phyloP scores from a whole-genome alignment of 805 yeast genomes.

The Ogataea pignaliae region DNA sequence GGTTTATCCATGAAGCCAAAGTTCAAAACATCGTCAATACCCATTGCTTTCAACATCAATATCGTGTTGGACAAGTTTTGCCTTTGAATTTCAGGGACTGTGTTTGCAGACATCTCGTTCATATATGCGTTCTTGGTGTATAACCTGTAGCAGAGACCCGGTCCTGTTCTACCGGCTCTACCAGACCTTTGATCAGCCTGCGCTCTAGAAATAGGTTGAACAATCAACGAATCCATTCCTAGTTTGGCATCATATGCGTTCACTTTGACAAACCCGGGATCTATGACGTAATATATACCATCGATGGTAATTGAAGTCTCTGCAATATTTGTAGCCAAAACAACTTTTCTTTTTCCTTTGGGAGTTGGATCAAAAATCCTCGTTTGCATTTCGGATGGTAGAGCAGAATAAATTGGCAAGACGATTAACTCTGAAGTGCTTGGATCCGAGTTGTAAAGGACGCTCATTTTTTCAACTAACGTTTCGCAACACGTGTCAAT shows the following conservation, averaged over 20 bases:
- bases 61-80: conserved; percentile 82
- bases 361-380: conserved; percentile 90
- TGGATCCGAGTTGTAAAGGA: conserved; percentile 45
- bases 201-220: conserved; percentile 88
- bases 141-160: conserved; percentile 90
- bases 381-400: conserved; percentile 88
- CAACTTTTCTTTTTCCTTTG: conserved; percentile 75
- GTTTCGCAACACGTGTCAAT: conserved; percentile 86
- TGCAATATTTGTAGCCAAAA: conserved; percentile 93
- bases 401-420: conserved; percentile 84
- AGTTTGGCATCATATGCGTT: conserved; percentile 82
- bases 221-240: conserved; percentile 85
- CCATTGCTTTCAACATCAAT: conserved; percentile 85
- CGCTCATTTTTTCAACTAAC: conserved; percentile 57
- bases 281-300: conserved; percentile 86
- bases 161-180: conserved; percentile 96
- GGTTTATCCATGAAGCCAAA: conserved; percentile 96
- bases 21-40: conserved; percentile 69
- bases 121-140: conserved; percentile 79
- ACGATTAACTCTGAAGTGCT: conserved; percentile 63
- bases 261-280: conserved; percentile 91
- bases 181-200: conserved; percentile 96
- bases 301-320: conserved; percentile 96
- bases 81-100: conserved; percentile 89
- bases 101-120: conserved; percentile 72